A percentile compares a stretch with the other conserved stretches of the same genome.
These are phyloP conservation scores for Madurella fahalii DNA, from an alignment of 2,329 filamentous ascomycete species.

Conservation along the genomic window DNA sequence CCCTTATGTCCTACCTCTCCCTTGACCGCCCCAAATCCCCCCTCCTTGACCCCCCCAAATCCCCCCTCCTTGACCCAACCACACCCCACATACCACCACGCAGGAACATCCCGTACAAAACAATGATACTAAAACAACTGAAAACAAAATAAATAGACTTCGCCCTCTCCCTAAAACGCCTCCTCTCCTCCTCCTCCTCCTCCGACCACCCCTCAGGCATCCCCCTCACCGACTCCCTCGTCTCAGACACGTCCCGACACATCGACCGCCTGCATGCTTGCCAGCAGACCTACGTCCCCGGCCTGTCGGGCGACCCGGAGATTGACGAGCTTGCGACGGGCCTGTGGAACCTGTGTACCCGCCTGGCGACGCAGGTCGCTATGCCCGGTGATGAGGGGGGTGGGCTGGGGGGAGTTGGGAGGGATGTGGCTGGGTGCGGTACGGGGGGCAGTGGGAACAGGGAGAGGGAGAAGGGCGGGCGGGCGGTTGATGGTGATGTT, in stretches of 20 bases:
- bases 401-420: neutral
- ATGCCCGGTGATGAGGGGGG: slow-evolving; percentile 15
- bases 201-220: slow-evolving; percentile 25
- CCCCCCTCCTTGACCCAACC: slow-evolving; percentile 21
- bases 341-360: slow-evolving; percentile 65
- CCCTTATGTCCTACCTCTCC: neutral
- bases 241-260: slow-evolving; percentile 39
- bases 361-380: slow-evolving; percentile 41
- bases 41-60: slow-evolving; percentile 2
- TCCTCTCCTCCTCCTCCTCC: no score
- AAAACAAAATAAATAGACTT: slow-evolving; percentile 6
- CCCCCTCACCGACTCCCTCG: slow-evolving; percentile 32
- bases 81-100: no score
- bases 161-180: neutral
- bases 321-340: slow-evolving; percentile 54
- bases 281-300: slow-evolving; percentile 31
- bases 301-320: slow-evolving; percentile 35
- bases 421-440: neutral
- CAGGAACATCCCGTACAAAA: no score
- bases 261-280: slow-evolving; percentile 32
- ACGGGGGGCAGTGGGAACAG: neutral
- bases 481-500: neutral
- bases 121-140: neutral
- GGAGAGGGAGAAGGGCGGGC: neutral
- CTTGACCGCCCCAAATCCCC: neutral